Percentiles rank a stretch among this genome's conserved stretches.
phyloP scores from a whole-genome alignment of 495 filamentous ascomycete genomes.

The Platismatia glauca region DNA sequence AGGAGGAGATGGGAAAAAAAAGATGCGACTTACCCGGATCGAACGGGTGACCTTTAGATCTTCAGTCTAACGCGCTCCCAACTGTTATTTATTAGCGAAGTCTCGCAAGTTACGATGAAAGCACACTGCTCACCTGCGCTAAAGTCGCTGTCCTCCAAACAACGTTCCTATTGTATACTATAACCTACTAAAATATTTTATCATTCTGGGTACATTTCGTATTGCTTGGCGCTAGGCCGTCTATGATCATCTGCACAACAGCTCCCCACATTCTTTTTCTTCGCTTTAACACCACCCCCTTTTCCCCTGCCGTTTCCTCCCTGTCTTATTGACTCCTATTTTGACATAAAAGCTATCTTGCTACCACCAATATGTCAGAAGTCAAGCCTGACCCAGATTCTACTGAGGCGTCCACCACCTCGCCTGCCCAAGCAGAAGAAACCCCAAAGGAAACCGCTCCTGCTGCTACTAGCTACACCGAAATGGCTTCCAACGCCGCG shows the following conservation, averaged over 20 bases:
- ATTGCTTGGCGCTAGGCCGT: slow-evolving; percentile 8
- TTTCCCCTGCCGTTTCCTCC: slow-evolving; percentile 5
- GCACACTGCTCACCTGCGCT: not conserved
- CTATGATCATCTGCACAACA: slow-evolving; percentile 1
- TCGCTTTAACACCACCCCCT: not conserved
- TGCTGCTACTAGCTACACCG: slow-evolving; percentile 28
- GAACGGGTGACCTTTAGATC: slow-evolving; percentile 16
- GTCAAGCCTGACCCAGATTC: slow-evolving; percentile 28
- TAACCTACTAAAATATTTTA: no score
- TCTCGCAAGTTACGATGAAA: not conserved
- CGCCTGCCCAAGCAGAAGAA: slow-evolving; percentile 37
- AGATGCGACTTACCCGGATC: slow-evolving; percentile 8
- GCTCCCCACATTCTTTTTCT: not conserved
- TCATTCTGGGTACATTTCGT: no score
- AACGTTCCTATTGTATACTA: not conserved
- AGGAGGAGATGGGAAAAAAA: not conserved
- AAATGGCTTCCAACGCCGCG: slow-evolving; percentile 33
- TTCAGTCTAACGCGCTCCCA: slow-evolving; percentile 17
- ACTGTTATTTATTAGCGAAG: not conserved
- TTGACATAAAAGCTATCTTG: not conserved
- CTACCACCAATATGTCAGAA: slow-evolving; percentile 8
- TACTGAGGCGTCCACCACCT: slow-evolving; percentile 32
- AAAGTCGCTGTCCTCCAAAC: not conserved
- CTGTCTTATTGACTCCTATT: slow-evolving; percentile 30
- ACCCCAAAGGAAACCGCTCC: slow-evolving; percentile 28